These are phyloP conservation scores for Talaromyces funiculosus DNA, from an alignment of 2,329 filamentous ascomycete genomes.

Conservation along the genomic window DNA sequence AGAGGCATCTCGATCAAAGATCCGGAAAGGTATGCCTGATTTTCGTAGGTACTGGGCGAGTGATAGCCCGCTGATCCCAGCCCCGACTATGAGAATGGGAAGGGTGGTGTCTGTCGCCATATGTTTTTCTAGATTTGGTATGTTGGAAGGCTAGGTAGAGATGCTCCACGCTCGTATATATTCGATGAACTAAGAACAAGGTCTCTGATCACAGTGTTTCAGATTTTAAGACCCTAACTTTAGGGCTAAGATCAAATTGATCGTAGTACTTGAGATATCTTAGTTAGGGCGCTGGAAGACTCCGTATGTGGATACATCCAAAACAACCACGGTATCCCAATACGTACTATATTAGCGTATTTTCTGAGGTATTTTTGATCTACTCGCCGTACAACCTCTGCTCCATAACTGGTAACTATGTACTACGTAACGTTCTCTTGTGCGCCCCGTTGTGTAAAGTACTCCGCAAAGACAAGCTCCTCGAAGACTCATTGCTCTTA, in stretches of 20 bases:
- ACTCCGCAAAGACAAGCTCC: too few species aligned
- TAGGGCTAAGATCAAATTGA: neutral
- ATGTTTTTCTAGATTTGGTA: neutral
- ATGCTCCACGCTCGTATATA: neutral
- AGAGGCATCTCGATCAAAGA: constrained; percentile 41
- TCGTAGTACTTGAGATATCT: neutral
- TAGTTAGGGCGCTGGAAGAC: neutral
- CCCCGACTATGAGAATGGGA: constrained; percentile 39
- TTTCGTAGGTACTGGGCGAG: constrained; percentile 37
- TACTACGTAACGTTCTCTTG: too few species aligned
- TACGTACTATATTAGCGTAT: neutral
- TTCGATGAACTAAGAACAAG: neutral
- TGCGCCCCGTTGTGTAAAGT: too few species aligned
- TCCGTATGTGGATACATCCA: neutral
- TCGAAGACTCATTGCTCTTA: too few species aligned
- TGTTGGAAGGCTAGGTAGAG: neutral
- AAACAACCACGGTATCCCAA: neutral
- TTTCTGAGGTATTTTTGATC: too few species aligned
- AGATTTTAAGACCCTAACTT: neutral
- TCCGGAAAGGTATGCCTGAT: constrained; percentile 28
- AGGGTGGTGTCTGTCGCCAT: constrained; percentile 19
- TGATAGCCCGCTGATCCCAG: constrained; percentile 39
- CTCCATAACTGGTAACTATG: neutral
- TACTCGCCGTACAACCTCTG: too few species aligned
- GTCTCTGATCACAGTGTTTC: neutral